Evolutionary conservation across 768 basidiomycete species (phyloP).

Genomic region (Lactifluus volemus): DNA sequence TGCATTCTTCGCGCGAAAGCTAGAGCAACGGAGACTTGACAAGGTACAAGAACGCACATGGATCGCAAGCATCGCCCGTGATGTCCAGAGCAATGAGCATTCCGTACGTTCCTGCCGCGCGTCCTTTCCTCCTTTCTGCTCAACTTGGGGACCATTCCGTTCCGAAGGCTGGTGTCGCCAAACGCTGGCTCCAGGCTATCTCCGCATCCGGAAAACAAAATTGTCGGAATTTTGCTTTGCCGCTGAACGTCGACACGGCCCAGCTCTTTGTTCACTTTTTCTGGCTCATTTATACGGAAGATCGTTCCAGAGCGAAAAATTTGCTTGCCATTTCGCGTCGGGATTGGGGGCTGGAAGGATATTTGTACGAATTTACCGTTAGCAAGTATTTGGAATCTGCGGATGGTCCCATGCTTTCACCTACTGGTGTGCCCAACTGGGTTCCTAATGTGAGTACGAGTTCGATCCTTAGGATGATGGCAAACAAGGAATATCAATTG

Average conservation of each 20-base stretch:
- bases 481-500: not conserved
- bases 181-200: conserved; percentile 7
- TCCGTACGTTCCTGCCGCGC: conserved; percentile 1
- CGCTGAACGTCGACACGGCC: not conserved
- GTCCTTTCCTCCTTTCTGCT: not conserved
- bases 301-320: not conserved
- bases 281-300: conserved; percentile 17
- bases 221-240: not conserved
- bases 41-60: conserved; percentile 7
- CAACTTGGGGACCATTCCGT: not conserved
- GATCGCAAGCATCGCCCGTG: not conserved
- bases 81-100: not conserved
- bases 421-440: not conserved
- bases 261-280: conserved; percentile 24
- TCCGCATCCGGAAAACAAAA: conserved; percentile 1
- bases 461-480: not conserved
- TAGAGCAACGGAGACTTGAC: not conserved
- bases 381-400: not conserved
- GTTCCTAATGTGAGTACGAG: not conserved
- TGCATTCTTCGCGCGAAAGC: conserved; percentile 1
- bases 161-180: not conserved
- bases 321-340: conserved; percentile 9
- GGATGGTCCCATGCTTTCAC: not conserved
- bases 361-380: not conserved
- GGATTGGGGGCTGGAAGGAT: not conserved